Evolutionary conservation across 768 basidiomycete species (phyloP).

Genomic region (Naematelia encephala): DNA sequence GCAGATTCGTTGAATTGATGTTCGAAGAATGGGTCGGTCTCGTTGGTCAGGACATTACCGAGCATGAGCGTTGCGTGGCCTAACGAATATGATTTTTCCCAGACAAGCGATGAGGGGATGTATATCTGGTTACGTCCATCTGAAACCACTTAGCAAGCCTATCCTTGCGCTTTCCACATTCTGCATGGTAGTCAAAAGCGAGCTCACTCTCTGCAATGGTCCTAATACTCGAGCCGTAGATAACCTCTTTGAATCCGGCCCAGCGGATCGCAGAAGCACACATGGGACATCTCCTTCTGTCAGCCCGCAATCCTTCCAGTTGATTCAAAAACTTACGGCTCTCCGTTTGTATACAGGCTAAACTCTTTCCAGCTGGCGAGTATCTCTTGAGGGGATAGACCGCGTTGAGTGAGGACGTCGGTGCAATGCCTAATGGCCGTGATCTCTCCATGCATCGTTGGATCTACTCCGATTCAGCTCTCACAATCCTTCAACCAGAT

Average conservation of each 20-base stretch:
- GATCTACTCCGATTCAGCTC: too few species aligned
- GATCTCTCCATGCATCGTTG: conserved; percentile 41
- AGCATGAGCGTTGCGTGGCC: conserved; percentile 31
- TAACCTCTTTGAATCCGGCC: conserved; percentile 42
- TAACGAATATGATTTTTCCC: conserved; percentile 34
- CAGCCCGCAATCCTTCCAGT: background rate
- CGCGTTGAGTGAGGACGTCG: conserved; percentile 28
- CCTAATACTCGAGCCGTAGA: conserved; percentile 36
- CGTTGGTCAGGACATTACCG: conserved; percentile 29
- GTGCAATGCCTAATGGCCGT: conserved; percentile 36
- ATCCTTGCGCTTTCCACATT: too few species aligned
- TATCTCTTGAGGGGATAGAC: conserved; percentile 31
- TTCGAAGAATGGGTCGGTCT: conserved; percentile 27
- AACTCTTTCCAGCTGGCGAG: conserved; percentile 33
- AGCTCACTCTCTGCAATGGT: conserved; percentile 33
- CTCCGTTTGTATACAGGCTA: conserved; percentile 40
- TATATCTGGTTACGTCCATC: conserved; percentile 42
- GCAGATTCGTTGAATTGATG: conserved; percentile 34
- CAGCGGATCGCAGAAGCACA: conserved; percentile 38
- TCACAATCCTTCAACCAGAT: background rate
- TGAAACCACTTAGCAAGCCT: too few species aligned
- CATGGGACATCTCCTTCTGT: conserved; percentile 19
- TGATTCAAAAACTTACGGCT: conserved; percentile 30
- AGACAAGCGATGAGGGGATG: conserved; percentile 37
- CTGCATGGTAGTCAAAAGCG: background rate